Evolutionary conservation across 2,329 filamentous ascomycete species (phyloP), one percentile per base, ranked within the genome.

Genomic region (Scleromitrula shiraiana): DNA sequence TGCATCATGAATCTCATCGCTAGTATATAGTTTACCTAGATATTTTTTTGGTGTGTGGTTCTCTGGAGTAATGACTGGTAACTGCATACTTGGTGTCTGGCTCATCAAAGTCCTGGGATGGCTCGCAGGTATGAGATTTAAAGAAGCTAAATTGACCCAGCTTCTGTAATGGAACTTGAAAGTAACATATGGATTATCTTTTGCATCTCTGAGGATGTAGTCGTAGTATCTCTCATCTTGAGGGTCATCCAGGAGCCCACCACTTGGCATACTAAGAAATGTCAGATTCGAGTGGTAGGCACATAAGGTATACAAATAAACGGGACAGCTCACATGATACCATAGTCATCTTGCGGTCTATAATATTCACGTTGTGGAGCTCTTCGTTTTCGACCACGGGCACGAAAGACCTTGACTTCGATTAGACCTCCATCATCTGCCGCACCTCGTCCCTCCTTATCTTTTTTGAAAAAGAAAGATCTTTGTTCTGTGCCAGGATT

Each of bases 81-180:
- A n/a, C 10, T 17, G 30, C 19, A 42, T 29, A 27, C 23, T 42
- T 7, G 19, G 19, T 9, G 15, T 27, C 10, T 24, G 24, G 2
- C 23, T 14, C 29, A 42, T 42, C 26, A 42, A 14, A 10, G 30
- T 53, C 24, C 54, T 47, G 19, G 55, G 37, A 38, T 56, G 51
- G 20, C 48, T 19, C 10, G 46, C 14, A 10, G 61, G 56, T 22
- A 76, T 68, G 4, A 80, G 61, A 45, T 73, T 74, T 8, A 78
- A 65, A 26, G 68, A 62, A 7, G 65, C 57, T 9, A 81, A 68
- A 46, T 69, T 70, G 8, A 68, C 64, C 70, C 69, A 73, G 6
- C 72, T 75, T 24, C 76, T 70, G 53, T 80, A 80, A 50, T 80
- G 73, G 51, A 80, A 77, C 22, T 68, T 68, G 51, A 80, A 80